Conservation (phyloP, 495 filamentous ascomycete species). For the Lophiostoma macrostomum region DNA sequence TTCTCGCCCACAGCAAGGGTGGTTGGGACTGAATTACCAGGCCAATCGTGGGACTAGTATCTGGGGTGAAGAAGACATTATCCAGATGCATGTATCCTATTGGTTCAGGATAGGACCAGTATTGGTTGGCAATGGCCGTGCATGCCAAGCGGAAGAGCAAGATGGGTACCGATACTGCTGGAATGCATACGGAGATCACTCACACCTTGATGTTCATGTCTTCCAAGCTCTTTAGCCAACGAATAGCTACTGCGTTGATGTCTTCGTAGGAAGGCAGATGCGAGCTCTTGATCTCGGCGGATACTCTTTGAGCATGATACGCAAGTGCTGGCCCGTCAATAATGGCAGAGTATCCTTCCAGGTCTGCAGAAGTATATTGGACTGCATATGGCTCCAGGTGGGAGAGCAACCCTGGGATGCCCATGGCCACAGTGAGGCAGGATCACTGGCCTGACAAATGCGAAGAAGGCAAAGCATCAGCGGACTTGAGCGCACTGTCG, state of each 20-base stretch:
- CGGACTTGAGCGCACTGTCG: constrained; percentile 13
- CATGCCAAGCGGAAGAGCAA: constrained; percentile 10
- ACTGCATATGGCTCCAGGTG: constrained; percentile 25
- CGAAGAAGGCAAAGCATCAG: neutral
- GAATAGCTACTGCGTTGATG: constrained; percentile 19
- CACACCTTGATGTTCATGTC: constrained; percentile 20
- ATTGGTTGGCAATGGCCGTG: neutral
- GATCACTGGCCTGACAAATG: neutral
- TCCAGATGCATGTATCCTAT: constrained; percentile 14
- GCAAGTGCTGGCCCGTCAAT: constrained; percentile 34
- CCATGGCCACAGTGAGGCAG: constrained; percentile 15
- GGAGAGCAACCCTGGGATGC: constrained; percentile 15
- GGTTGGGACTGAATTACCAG: neutral
- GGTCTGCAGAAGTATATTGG: constrained; percentile 5
- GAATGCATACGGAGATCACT: constrained; percentile 7
- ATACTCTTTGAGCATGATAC: constrained; percentile 13
- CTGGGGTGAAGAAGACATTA: neutral
- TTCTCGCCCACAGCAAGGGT: neutral
- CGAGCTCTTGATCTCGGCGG: neutral
- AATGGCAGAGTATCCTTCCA: constrained; percentile 4
- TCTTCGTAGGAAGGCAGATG: constrained; percentile 18
- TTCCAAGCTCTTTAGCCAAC: constrained; percentile 21
- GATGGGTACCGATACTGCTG: neutral
- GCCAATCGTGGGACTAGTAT: constrained; percentile 6
- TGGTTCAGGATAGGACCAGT: neutral